phyloP scores from a whole-genome alignment of 176 grass and related monocot species.

The Triticum monococcum region DNA sequence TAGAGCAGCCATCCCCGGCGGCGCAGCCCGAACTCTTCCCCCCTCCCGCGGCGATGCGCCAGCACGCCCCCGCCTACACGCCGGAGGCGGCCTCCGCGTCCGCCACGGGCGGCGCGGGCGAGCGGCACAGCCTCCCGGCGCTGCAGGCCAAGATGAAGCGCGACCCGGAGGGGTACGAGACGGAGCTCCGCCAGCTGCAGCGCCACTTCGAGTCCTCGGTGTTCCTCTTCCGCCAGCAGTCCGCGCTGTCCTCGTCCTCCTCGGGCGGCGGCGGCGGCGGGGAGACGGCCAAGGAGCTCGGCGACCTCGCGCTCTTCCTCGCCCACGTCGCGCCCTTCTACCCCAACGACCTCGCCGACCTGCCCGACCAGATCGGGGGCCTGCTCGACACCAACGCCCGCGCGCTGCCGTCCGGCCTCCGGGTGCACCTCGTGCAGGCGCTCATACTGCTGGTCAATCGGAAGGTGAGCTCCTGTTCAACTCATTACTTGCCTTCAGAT shows the following conservation, averaged over 20 bases:
- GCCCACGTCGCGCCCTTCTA: slow-evolving; percentile 88
- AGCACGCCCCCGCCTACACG: slow-evolving; percentile 55
- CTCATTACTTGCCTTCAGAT: not conserved
- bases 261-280: slow-evolving; percentile 28
- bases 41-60: slow-evolving; percentile 29
- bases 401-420: slow-evolving; percentile 56
- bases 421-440: slow-evolving; percentile 74
- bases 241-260: slow-evolving; percentile 53
- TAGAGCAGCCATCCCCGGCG: no score
- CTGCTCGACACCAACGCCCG: slow-evolving; percentile 67
- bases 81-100: slow-evolving; percentile 63
- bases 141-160: slow-evolving; percentile 96
- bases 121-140: slow-evolving; percentile 59
- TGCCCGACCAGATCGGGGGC: slow-evolving; percentile 61
- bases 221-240: slow-evolving; percentile 69
- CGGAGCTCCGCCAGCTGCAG: slow-evolving; percentile 65
- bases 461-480: slow-evolving; percentile 42
- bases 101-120: slow-evolving; percentile 23
- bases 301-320: slow-evolving; percentile 81
- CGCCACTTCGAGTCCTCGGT: slow-evolving; percentile 94
- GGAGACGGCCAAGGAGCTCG: slow-evolving; percentile 78
- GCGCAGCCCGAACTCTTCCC: not conserved
- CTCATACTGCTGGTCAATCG: slow-evolving; percentile 80
- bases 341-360: slow-evolving; percentile 53
- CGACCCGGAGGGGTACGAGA: slow-evolving; percentile 85